These are phyloP conservation scores for Cucumis cinereus DNA, from an alignment of 306 rosid genomes.

Conservation along the genomic window DNA sequence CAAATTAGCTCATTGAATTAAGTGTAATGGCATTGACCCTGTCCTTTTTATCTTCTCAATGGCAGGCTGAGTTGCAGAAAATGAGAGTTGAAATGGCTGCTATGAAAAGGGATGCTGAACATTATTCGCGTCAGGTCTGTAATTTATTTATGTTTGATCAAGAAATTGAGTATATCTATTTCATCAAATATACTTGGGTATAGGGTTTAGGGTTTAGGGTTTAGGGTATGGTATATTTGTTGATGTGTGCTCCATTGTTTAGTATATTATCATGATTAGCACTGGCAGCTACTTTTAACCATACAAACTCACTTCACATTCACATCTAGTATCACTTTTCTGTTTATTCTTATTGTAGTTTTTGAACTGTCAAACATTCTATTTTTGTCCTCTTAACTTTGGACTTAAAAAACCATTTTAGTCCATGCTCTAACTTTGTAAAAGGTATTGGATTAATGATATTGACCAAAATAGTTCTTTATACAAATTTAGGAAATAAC, in stretches of 20 bases:
- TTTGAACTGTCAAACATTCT: background rate
- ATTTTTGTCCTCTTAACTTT: background rate
- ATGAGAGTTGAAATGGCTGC: conserved; percentile 99
- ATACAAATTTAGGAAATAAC: background rate
- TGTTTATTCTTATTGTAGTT: background rate
- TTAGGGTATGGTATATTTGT: too few species aligned
- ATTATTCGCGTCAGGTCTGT: conserved; percentile 92
- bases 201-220: too few species aligned
- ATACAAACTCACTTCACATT: background rate
- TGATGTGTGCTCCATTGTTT: background rate
- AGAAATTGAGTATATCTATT: background rate
- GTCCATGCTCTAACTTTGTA: background rate
- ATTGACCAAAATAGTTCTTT: background rate
- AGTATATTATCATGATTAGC: background rate
- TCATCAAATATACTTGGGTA: background rate
- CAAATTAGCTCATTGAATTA: conserved; percentile 10
- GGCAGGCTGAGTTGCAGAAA: conserved; percentile 81
- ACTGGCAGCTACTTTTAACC: background rate
- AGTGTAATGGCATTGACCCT: background rate
- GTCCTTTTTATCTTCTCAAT: conserved; percentile 14
- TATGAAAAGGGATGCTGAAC: conserved; percentile 99
- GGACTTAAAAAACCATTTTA: background rate
- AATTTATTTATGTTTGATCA: conserved; percentile 2
- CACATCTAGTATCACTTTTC: background rate
- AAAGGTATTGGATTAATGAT: background rate